Evolutionary conservation across 176 grass and related monocot genomes (phyloP), one percentile per base, ranked within the genome.

Genomic region (Triticum dicoccoides): DNA sequence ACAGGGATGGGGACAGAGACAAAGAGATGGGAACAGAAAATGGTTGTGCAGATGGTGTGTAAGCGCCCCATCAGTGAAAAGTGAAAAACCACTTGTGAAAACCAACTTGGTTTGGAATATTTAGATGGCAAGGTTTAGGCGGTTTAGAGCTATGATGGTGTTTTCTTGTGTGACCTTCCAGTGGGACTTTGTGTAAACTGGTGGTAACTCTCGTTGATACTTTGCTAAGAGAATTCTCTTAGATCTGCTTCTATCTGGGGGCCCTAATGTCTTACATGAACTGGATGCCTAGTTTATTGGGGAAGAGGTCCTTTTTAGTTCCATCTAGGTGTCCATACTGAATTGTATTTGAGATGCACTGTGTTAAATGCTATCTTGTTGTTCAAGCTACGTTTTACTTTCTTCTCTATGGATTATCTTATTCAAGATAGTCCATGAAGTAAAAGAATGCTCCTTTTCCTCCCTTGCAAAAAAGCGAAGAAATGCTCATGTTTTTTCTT

Each of bases 281-380:
- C 20, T 88, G 35, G 51, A 37, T 67, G 11, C 61, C 8, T 35
- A 80, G 42, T 51, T 80, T 77, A 56, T 23, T 77, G 9, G n/a
- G 51, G 44, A 79, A 25, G 30, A 63, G 34, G 20, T 84, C 21
- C 30, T 61, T 58, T 71, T 71, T 81, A 21, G 42, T 52, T 52
- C 45, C 63, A 69, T 52, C 42, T 69, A 35, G 42, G 49, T 35
- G 30, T 29, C 17, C 17, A 64, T 71, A 62, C 56, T n/a, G 59
- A 70, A 69, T 17, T 14, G 32, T 71, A 62, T 61, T 79, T 72
- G 65, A 45, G 69, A n/a, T 78, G 65, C 51, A 79, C 51, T 61
- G 4, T 64, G 29, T 54, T 62, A 63, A 88, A 73, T 80, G 45
- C 45, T 73, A 54, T 56, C 12, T 75, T 66, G 20, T 63, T 88